Evolutionary conservation across 257 asterid species (phyloP).

Genomic region (Marsdenia floribunda): DNA sequence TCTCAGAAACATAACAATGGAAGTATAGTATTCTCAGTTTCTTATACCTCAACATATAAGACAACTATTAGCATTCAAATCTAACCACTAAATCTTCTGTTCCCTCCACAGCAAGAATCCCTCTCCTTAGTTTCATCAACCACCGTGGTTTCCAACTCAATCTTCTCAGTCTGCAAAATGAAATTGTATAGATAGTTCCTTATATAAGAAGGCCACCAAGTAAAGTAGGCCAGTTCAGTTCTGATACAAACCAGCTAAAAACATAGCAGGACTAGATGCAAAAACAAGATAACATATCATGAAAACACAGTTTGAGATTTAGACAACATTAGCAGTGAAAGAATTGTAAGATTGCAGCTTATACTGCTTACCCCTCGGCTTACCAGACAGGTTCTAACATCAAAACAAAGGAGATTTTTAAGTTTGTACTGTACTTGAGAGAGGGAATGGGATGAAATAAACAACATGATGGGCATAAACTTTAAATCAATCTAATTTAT

Average conservation of each 20-base stretch:
- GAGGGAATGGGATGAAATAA: neutral
- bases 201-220: neutral
- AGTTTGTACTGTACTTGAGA: neutral
- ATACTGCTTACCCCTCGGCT: neutral
- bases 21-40: neutral
- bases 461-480: neutral
- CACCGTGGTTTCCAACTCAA: slow-evolving; percentile 96
- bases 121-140: slow-evolving; percentile 97
- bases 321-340: neutral
- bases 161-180: slow-evolving; percentile 73
- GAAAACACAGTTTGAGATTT: neutral
- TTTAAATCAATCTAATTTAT: neutral
- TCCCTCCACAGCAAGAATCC: slow-evolving; percentile 88
- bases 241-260: neutral
- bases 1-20: neutral
- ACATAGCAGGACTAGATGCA: neutral
- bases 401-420: neutral
- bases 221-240: neutral
- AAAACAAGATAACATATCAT: neutral
- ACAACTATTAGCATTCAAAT: slow-evolving; percentile 17
- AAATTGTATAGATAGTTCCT: slow-evolving; percentile 7
- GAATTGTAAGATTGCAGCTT: neutral
- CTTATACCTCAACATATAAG: slow-evolving; percentile 10
- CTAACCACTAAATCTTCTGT: slow-evolving; percentile 95
- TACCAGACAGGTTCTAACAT: neutral